Percentiles rank a stretch among this genome's conserved stretches.
Conservation (phyloP, 2,329 filamentous ascomycete species). For the Aspergillus aculeatus region DNA sequence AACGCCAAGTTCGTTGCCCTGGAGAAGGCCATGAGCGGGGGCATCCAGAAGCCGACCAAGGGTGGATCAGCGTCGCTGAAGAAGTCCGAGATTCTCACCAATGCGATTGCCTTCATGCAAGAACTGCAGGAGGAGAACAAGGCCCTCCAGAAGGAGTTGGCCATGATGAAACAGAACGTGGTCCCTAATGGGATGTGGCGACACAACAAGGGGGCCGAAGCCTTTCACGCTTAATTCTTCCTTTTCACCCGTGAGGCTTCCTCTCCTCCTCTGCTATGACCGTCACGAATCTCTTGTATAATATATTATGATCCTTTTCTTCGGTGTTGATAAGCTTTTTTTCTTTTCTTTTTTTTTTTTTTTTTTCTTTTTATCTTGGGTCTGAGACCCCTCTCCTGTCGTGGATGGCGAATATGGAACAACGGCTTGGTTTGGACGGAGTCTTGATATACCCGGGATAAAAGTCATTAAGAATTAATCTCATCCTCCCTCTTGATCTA, state of each 20-base stretch:
- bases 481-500: not conserved
- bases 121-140: constrained; percentile 36
- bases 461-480: constrained; percentile 6
- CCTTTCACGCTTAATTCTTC: constrained; percentile 2
- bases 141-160: constrained; percentile 33
- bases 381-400: constrained; percentile 6
- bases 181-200: constrained; percentile 27
- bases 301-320: constrained; percentile 3
- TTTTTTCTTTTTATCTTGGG: not conserved
- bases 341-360: too few species aligned
- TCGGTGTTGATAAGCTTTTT: not conserved
- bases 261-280: constrained; percentile 3
- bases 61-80: constrained; percentile 35
- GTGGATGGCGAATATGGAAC: constrained; percentile 5
- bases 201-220: constrained; percentile 14
- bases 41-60: constrained; percentile 25
- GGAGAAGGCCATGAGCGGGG: constrained; percentile 37
- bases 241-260: not conserved
- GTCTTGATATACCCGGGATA: constrained; percentile 8
- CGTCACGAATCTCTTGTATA: constrained; percentile 9
- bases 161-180: constrained; percentile 30
- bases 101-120: constrained; percentile 39
- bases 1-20: constrained; percentile 42
- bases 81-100: constrained; percentile 40
- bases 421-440: not conserved